Evolutionary conservation across 139 green algal species (phyloP).

Genomic region (Picochlorum sp.): DNA sequence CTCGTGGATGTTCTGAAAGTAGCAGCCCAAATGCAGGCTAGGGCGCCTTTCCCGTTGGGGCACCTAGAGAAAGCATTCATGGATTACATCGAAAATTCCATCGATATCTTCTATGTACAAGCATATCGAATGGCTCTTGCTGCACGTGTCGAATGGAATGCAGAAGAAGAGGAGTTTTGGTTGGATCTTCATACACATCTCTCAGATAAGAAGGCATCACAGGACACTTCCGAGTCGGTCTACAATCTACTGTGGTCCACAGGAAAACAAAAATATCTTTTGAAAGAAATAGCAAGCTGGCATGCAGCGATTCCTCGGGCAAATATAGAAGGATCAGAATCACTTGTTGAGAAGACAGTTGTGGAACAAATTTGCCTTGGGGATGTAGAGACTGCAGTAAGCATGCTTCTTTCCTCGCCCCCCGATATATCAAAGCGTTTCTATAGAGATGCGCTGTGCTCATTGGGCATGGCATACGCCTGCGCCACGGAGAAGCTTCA

Average conservation of each 20-base stretch:
- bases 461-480: conserved; percentile 58
- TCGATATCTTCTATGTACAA: not conserved
- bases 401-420: conserved; percentile 61
- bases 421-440: conserved; percentile 51
- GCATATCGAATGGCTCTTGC: not conserved
- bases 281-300: conserved; percentile 29
- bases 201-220: not conserved
- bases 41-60: no score
- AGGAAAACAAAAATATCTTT: not conserved
- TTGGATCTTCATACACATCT: not conserved
- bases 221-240: not conserved
- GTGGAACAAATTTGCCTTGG: conserved; percentile 54
- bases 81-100: no score
- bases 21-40: no score
- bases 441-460: conserved; percentile 63
- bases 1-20: no score
- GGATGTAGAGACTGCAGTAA: conserved; percentile 70
- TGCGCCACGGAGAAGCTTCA: conserved; percentile 12
- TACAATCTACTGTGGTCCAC: not conserved
- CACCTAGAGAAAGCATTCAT: no score
- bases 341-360: conserved; percentile 40
- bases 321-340: conserved; percentile 25
- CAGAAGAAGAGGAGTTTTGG: conserved; percentile 7
- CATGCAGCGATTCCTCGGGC: conserved; percentile 50
- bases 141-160: not conserved